Conservation (phyloP, 148 eudicot species). For the Spergularia bocconei region DNA sequence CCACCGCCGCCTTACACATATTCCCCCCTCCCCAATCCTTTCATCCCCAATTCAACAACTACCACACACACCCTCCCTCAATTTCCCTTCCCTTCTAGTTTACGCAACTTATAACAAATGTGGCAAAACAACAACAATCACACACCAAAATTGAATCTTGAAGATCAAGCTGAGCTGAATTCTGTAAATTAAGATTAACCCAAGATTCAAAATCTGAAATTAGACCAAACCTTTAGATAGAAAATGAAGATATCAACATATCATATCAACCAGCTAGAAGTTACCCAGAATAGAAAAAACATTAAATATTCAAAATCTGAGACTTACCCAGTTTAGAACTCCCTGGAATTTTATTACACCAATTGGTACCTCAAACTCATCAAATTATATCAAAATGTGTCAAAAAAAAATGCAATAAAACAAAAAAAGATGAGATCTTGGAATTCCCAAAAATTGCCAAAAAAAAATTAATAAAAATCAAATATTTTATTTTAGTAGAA, state of each 20-base stretch:
- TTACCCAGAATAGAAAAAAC: slow-evolving; percentile 16
- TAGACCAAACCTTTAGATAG: background rate
- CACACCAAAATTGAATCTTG: slow-evolving; percentile 5
- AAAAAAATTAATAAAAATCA: background rate
- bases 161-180: slow-evolving; percentile 7
- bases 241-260: background rate
- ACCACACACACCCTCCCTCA: background rate
- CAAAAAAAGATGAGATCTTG: slow-evolving; percentile 22
- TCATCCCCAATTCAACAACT: slow-evolving; percentile 22
- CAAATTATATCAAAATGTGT: background rate
- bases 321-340: slow-evolving; percentile 20
- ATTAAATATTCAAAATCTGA: background rate
- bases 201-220: slow-evolving; percentile 4
- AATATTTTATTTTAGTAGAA: background rate
- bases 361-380: background rate
- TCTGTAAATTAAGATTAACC: background rate
- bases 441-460: background rate
- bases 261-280: slow-evolving; percentile 4
- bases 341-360: background rate
- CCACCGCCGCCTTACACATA: slow-evolving; percentile 42
- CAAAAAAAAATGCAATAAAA: background rate
- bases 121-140: background rate
- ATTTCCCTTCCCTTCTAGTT: background rate
- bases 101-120: background rate
- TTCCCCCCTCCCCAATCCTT: slow-evolving; percentile 24